Evolutionary conservation across 2,329 filamentous ascomycete species (phyloP), one percentile per base, ranked within the genome.

Genomic region (Ophiocordyceps robertsii): DNA sequence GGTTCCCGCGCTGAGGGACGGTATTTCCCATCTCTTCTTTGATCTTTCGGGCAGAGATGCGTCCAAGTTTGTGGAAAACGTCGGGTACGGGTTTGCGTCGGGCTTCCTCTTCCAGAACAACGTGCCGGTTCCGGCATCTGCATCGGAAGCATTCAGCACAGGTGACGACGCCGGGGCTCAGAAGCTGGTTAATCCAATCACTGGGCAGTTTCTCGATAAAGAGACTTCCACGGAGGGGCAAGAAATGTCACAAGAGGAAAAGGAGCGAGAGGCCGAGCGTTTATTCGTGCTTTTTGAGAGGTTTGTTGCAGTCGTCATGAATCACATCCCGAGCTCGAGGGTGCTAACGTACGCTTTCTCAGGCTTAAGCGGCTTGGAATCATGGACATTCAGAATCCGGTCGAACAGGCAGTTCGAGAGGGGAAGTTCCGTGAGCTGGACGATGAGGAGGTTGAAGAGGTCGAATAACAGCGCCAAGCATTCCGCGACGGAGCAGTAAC

Each of bases 11-110:
- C 66, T 95, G 3, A 77, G 87, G 16, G 78, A 84, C 38, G 75
- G 77, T 16, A 82, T 94, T 41, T 84, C 84, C 0, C 72, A 81
- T 29, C 69, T 98, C 21, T 74, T 95, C 47, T 98, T 93, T 57
- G 84, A 93, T 49, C 70, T 96, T 27, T 95, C 88, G 0, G 82
- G 82, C 49, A 84, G 80, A 52, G 80, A 95, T 52, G 76, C 89
- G 0, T 74, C 73, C 14, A 82, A 72, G 29, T 92, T 95, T 54
- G 84, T 96, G 1, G 73, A 84, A 41, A 95, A 95, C 51, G 85
- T 98, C 12, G 92, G 92, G 0, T 98, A 95, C 56, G 92, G 92
- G 0, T 95, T 85, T 55, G 92, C 92, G 0, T 85, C 88, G 0
- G 92, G 92, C 0, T 95, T 92, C 57, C 67, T 98, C 14, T 82